A percentile compares a stretch with the other conserved stretches of the same genome.
phyloP scores from a whole-genome alignment of 2,329 filamentous ascomycete species.

The Stagonosporopsis tanaceti region DNA sequence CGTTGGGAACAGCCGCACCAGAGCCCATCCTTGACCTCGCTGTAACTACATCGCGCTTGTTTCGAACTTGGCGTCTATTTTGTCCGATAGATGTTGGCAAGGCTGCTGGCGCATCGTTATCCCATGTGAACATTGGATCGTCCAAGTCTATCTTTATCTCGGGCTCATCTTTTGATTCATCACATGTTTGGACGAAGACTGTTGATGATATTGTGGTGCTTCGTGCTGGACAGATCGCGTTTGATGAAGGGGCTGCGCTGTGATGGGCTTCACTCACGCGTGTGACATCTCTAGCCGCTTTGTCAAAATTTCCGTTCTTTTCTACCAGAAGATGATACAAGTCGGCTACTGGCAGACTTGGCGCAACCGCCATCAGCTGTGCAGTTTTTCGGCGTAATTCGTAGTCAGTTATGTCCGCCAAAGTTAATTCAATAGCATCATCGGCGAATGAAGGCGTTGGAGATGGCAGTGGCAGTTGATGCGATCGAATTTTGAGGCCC shows the following conservation, averaged over 20 bases:
- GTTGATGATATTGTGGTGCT: background rate
- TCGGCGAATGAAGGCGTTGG: background rate
- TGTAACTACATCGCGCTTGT: background rate
- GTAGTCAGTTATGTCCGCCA: slow-evolving; percentile 28
- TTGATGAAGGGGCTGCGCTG: background rate
- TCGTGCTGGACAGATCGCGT: no score
- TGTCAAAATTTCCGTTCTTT: slow-evolving; percentile 13
- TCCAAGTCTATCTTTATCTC: slow-evolving; percentile 31
- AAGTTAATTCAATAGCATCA: slow-evolving; percentile 1
- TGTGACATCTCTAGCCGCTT: slow-evolving; percentile 8
- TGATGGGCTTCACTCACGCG: background rate
- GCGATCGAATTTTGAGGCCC: background rate
- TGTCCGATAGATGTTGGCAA: background rate
- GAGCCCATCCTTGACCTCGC: background rate
- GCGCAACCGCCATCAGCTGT: slow-evolving; percentile 29
- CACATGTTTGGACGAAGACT: background rate
- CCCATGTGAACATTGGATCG: slow-evolving; percentile 24
- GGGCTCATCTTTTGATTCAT: slow-evolving; percentile 10
- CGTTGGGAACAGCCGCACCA: background rate
- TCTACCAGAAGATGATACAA: slow-evolving; percentile 29
- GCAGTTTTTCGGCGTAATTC: slow-evolving; percentile 25
- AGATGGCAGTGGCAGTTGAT: background rate
- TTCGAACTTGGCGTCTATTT: background rate
- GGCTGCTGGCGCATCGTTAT: slow-evolving; percentile 15
- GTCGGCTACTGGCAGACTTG: slow-evolving; percentile 23